A percentile compares a stretch with the other conserved stretches of the same genome.
Evolutionary conservation across 176 grass and related monocot genomes (phyloP).

Genomic region (Paspalum notatum): DNA sequence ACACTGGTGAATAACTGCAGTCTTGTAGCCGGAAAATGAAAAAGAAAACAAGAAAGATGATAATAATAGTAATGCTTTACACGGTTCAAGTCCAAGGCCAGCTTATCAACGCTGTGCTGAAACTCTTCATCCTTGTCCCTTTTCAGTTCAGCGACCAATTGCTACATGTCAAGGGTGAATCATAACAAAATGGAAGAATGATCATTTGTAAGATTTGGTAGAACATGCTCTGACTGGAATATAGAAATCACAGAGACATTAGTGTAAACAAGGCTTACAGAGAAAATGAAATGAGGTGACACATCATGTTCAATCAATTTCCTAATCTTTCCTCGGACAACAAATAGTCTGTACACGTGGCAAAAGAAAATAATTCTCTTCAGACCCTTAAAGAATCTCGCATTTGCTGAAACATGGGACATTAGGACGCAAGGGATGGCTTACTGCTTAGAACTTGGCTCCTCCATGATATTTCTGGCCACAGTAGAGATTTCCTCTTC

Average conservation of each 20-base stretch:
- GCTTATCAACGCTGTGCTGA: conserved; percentile 49
- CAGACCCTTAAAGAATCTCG: conserved; percentile 1
- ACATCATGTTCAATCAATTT: conserved; percentile 70
- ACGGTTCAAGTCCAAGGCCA: conserved; percentile 36
- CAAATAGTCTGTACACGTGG: conserved; percentile 47
- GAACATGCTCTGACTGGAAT: neutral
- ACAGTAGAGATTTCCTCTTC: conserved; percentile 69
- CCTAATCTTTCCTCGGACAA: conserved; percentile 57
- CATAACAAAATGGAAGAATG: neutral
- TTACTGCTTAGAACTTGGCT: conserved; percentile 71
- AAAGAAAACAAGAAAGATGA: neutral
- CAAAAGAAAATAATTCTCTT: neutral
- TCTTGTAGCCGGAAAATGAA: neutral
- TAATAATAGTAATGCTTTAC: conserved; percentile 33
- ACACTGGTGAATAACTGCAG: neutral
- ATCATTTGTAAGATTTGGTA: neutral
- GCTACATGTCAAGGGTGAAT: conserved; percentile 32
- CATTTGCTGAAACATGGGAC: neutral
- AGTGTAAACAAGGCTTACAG: conserved; percentile 35
- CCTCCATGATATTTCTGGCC: conserved; percentile 63
- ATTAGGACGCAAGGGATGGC: conserved; percentile 19
- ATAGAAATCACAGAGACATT: neutral
- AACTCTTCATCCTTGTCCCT: conserved; percentile 57
- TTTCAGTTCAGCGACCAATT: conserved; percentile 60
- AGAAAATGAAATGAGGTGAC: conserved; percentile 67